A percentile compares a stretch with the other conserved stretches of the same genome.
Evolutionary conservation across 2,329 filamentous ascomycete genomes (phyloP).

Genomic region (Clonostachys solani): DNA sequence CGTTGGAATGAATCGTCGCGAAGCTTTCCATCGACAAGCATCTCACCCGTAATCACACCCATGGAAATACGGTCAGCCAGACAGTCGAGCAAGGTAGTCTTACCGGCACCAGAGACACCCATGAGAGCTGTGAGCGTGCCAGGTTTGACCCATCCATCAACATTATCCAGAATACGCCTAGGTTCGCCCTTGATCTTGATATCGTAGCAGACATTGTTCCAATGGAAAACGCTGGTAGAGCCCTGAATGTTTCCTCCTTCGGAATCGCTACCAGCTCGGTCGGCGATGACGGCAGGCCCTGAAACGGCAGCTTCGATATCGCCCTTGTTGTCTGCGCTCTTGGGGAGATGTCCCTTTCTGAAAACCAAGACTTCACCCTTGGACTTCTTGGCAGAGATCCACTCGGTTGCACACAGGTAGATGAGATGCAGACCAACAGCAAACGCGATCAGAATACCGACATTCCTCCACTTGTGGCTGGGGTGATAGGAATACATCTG

Average conservation of each 20-base stretch:
- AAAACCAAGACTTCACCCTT: conserved; percentile 61
- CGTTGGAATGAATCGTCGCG: conserved; percentile 78
- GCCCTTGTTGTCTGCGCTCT: conserved; percentile 33
- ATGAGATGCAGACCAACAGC: conserved; percentile 38
- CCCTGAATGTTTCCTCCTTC: conserved; percentile 34
- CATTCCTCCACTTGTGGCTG: conserved; percentile 49
- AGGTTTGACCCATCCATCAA: conserved; percentile 73
- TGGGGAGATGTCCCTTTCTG: conserved; percentile 32
- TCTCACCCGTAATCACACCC: conserved; percentile 78
- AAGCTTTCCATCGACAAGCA: conserved; percentile 57
- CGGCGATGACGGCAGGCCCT: conserved; percentile 9
- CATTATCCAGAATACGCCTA: conserved; percentile 63
- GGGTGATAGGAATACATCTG: conserved; percentile 40
- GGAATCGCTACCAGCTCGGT: conserved; percentile 22
- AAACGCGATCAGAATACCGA: conserved; percentile 52
- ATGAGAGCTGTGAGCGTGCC: conserved; percentile 70
- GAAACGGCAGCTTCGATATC: conserved; percentile 31
- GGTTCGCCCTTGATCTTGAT: conserved; percentile 65
- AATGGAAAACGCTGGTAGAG: conserved; percentile 59
- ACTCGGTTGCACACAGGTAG: conserved; percentile 47
- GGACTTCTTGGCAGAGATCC: conserved; percentile 41
- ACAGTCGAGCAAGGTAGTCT: conserved; percentile 83
- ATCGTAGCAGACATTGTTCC: conserved; percentile 70
- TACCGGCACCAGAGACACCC: conserved; percentile 76
- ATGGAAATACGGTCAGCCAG: conserved; percentile 78